Conservation (phyloP, 2,329 filamentous ascomycete species). For the Aschersonia sp. region DNA sequence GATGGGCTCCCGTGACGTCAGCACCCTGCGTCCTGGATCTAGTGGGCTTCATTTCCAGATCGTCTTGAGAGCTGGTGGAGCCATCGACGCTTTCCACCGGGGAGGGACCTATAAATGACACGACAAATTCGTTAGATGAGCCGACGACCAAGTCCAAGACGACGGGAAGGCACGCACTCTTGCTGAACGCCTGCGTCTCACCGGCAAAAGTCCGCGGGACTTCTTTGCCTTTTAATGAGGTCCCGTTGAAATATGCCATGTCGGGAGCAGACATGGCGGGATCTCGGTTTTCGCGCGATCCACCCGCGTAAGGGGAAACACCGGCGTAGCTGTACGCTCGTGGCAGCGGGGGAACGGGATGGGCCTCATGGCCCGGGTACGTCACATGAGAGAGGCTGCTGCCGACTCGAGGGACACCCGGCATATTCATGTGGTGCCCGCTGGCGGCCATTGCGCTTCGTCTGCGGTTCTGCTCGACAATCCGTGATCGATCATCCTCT, state of each 20-base stretch:
- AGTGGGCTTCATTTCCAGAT: conserved; percentile 21
- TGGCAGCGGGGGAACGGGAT: conserved; percentile 23
- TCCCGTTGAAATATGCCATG: conserved; percentile 8
- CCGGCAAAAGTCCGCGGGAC: conserved; percentile 15
- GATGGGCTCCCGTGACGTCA: conserved; percentile 4
- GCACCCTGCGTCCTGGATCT: conserved; percentile 4
- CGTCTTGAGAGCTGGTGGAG: conserved; percentile 24
- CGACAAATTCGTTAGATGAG: too few species aligned
- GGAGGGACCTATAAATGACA: conserved; percentile 2
- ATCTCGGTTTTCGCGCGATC: conserved; percentile 14
- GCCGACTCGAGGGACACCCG: conserved; percentile 26
- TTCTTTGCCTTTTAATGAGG: conserved; percentile 28
- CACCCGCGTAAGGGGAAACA: conserved; percentile 14
- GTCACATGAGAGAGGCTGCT: conserved; percentile 32
- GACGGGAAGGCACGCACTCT: conserved; percentile 10
- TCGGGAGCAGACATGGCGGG: conserved; percentile 16
- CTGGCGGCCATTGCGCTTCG: conserved; percentile 32
- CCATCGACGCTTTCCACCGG: conserved; percentile 18
- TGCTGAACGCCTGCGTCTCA: conserved; percentile 20
- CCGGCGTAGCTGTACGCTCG: conserved; percentile 28
- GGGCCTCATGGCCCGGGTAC: conserved; percentile 24
- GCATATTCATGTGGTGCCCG: conserved; percentile 22
- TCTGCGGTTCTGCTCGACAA: conserved; percentile 34
- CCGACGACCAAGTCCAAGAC: not conserved
- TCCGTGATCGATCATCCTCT: conserved; percentile 27